Evolutionary conservation across 2,329 filamentous ascomycete species (phyloP).

Genomic region (Ramularia endophylla): DNA sequence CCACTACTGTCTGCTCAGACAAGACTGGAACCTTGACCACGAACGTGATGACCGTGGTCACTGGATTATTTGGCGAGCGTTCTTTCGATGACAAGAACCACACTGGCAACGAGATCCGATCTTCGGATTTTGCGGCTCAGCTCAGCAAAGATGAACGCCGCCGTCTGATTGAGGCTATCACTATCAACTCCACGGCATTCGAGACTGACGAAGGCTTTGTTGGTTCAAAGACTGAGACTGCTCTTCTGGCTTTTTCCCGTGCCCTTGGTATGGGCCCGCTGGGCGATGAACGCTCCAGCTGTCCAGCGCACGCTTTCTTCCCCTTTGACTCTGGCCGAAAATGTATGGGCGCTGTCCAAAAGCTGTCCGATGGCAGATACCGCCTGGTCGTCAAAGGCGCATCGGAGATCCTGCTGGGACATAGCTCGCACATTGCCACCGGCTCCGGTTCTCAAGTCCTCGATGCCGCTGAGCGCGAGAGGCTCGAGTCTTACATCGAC

Average conservation of each 20-base stretch:
- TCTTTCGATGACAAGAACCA: conserved; percentile 31
- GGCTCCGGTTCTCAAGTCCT: conserved; percentile 49
- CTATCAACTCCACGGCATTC: conserved; percentile 64
- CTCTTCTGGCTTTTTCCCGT: conserved; percentile 62
- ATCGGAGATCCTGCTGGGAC: conserved; percentile 44
- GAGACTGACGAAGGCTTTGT: conserved; percentile 63
- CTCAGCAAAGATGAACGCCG: conserved; percentile 49
- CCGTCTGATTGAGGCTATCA: conserved; percentile 57
- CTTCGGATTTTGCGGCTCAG: conserved; percentile 48
- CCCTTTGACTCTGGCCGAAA: conserved; percentile 61
- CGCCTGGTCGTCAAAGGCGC: conserved; percentile 51
- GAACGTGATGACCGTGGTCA: conserved; percentile 71
- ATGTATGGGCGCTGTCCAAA: conserved; percentile 62
- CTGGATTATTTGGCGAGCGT: conserved; percentile 59
- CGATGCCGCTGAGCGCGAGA: conserved; percentile 47
- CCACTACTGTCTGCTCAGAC: conserved; percentile 71
- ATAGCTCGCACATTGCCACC: conserved; percentile 51
- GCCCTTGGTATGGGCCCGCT: conserved; percentile 59
- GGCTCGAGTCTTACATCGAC: conserved; percentile 62
- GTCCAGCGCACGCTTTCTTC: conserved; percentile 50
- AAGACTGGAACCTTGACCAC: conserved; percentile 71
- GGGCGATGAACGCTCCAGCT: conserved; percentile 56
- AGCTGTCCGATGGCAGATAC: conserved; percentile 47
- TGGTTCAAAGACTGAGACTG: conserved; percentile 73
- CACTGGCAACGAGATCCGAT: conserved; percentile 43